Percentiles rank a stretch among this genome's conserved stretches.
phyloP scores from a whole-genome alignment of 2,329 filamentous ascomycete genomes.

The Diaporthe sp. region DNA sequence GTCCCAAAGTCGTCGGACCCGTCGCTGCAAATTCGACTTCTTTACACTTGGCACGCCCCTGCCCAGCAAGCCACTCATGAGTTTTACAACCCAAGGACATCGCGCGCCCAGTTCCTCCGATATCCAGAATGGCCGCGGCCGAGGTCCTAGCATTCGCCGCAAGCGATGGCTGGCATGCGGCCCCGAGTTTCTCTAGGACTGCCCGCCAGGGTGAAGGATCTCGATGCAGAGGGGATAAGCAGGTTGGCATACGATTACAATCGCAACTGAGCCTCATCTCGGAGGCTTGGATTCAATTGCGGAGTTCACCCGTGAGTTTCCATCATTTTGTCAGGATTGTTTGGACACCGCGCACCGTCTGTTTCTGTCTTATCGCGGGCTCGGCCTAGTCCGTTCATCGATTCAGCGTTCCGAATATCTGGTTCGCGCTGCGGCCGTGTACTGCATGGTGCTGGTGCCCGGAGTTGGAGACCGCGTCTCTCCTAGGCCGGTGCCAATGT shows the following conservation, averaged over 20 bases:
- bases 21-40: constrained; percentile 2
- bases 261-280: constrained; percentile 52
- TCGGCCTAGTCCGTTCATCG: neutral
- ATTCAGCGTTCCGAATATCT: neutral
- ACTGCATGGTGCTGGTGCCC: neutral
- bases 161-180: constrained; percentile 51
- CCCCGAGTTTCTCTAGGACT: constrained; percentile 46
- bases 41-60: constrained; percentile 18
- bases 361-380: neutral
- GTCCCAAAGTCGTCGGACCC: neutral
- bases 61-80: constrained; percentile 52
- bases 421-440: constrained; percentile 4
- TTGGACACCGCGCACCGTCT: neutral
- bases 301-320: constrained; percentile 45
- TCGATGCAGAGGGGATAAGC: constrained; percentile 35
- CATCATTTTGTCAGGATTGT: neutral
- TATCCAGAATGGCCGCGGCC: constrained; percentile 65
- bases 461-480: constrained; percentile 6
- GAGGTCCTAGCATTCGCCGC: constrained; percentile 56
- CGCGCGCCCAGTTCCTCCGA: constrained; percentile 51
- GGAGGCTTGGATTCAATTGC: constrained; percentile 50
- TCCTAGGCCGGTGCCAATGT: neutral
- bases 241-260: constrained; percentile 39
- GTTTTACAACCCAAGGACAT: constrained; percentile 52
- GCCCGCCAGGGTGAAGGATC: constrained; percentile 49